Base-by-base conservation (phyloP, 176 grass and related monocot species). In the Carex littledalei region DNA sequence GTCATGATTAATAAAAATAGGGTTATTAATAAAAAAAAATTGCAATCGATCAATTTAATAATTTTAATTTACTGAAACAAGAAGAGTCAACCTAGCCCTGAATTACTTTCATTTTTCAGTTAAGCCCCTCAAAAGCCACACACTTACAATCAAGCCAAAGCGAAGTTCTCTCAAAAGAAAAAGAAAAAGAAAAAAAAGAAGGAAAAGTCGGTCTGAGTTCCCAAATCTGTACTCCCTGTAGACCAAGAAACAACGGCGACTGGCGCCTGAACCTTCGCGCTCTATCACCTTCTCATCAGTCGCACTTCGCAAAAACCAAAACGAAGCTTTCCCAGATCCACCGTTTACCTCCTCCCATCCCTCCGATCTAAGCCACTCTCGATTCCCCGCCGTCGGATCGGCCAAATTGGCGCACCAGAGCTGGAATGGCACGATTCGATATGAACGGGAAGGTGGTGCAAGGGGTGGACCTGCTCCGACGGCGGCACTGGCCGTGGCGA, bases 391-490 rank as follows among this genome's bases (percentile, higher is more conserved):
- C n/a, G 8, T 21, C 61, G 39, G 81, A 83, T 50, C 81, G 16
- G 17, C 4, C 56, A 43, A 62, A 81, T 45, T 63, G 79, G 31
- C 12, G 49, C 29, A 8, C 63, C 41, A 58, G 54, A 61, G 35
- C 63, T 63, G 50, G 34, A 22, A 99, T 98, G 95, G 86, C 86
- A 87, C 85, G 84, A 87, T 95, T 90, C 84, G 91, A 94, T 78
- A 91, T 99, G 81, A 91, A 86, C 77, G 96, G 96, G 41, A 99
- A 99, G 90, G 92, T 92, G 70, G 96, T 99, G 90, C 87, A 99
- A 69, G 90, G 88, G 58, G 90, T 94, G 83, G 96, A 99, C 88
- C 84, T 99, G 85, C 85, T 95, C 85, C 77, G 86, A 81, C 91
- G 85, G 35, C 88, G 93, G 22, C 79, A 95, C 91, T 94, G 93